Conservation (phyloP, 768 basidiomycete species). For the Phaeotremella skinneri region DNA sequence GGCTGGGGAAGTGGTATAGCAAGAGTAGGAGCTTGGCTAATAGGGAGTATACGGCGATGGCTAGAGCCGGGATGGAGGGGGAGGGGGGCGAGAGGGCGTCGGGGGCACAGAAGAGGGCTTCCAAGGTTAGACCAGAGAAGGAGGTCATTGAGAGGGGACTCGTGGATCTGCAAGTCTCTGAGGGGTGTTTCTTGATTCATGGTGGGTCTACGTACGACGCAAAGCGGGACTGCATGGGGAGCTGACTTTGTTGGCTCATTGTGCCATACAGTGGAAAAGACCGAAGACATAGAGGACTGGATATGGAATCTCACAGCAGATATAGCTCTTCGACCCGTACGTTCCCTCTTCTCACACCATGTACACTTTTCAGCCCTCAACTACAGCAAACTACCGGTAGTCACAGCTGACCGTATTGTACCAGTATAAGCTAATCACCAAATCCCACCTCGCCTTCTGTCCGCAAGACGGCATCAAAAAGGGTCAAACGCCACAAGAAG, state of each 20-base stretch:
- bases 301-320: constrained; percentile 45
- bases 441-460: constrained; percentile 48
- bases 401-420: constrained; percentile 6
- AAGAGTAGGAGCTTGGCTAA: constrained; percentile 38
- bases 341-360: too few species aligned
- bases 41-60: constrained; percentile 35
- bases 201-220: constrained; percentile 31
- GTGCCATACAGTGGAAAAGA: constrained; percentile 42
- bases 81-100: constrained; percentile 1
- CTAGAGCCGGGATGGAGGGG: constrained; percentile 33
- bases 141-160: constrained; percentile 42
- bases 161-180: constrained; percentile 43
- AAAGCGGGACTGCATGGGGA: not conserved
- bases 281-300: constrained; percentile 48
- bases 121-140: constrained; percentile 17
- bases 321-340: constrained; percentile 45
- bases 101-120: not conserved
- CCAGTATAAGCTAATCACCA: constrained; percentile 45
- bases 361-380: constrained; percentile 2
- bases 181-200: constrained; percentile 42
- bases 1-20: constrained; percentile 40
- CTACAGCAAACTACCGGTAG: constrained; percentile 1
- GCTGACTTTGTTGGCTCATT: not conserved
- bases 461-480: constrained; percentile 37
- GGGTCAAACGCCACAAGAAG: constrained; percentile 25